Evolutionary conservation across 2,329 filamentous ascomycete species (phyloP).

Genomic region (Passalora sequoiae): DNA sequence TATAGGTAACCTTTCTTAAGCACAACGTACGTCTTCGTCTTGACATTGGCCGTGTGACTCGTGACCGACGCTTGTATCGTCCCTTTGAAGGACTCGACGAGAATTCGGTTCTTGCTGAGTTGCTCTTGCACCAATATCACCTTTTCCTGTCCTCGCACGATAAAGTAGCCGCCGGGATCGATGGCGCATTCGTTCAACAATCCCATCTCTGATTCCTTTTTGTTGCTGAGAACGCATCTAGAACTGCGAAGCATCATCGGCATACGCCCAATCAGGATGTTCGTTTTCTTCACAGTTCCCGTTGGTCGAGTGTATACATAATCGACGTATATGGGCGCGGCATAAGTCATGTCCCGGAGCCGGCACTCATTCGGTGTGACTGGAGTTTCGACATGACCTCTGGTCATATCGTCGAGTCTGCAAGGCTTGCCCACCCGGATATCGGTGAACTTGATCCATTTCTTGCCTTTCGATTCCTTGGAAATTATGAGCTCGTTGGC

Average conservation of each 20-base stretch:
- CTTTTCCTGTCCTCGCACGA: constrained; percentile 96
- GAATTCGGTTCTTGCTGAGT: constrained; percentile 97
- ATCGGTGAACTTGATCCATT: constrained; percentile 66
- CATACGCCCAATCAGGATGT: constrained; percentile 78
- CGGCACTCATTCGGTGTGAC: constrained; percentile 95
- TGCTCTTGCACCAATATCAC: constrained; percentile 98
- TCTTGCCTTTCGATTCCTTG: constrained; percentile 87
- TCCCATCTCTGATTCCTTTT: constrained; percentile 83
- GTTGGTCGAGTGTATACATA: constrained; percentile 83
- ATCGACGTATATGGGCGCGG: constrained; percentile 88
- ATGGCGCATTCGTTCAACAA: constrained; percentile 90
- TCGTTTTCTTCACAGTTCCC: constrained; percentile 65
- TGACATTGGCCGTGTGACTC: constrained; percentile 94
- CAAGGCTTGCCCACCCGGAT: constrained; percentile 81
- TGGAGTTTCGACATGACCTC: constrained; percentile 59
- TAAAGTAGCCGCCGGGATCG: constrained; percentile 95
- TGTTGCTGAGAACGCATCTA: constrained; percentile 79
- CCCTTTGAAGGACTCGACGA: constrained; percentile 93
- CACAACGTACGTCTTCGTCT: constrained; percentile 94
- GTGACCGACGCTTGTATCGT: constrained; percentile 94
- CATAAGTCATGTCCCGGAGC: constrained; percentile 95
- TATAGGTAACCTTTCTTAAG: constrained; percentile 89
- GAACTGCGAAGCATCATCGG: constrained; percentile 96
- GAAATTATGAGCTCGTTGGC: constrained; percentile 75
- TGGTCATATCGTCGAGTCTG: constrained; percentile 68